These are phyloP conservation scores for Cinnamomum chago DNA, from an alignment of 164 flowering plant species.

Conservation along the genomic window DNA sequence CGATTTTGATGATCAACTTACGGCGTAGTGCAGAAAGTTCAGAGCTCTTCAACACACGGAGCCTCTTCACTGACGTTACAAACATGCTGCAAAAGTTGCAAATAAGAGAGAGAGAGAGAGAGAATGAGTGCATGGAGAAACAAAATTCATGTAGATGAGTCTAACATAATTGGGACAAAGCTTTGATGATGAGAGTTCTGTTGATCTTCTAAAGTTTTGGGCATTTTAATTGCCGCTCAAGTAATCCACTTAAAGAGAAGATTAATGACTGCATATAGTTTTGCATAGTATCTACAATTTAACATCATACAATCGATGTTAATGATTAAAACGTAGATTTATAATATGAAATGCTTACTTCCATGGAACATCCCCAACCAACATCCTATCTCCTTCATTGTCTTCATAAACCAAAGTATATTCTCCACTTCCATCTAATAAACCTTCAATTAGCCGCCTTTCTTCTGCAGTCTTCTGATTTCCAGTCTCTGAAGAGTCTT, in stretches of 20 bases:
- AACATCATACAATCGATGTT: neutral
- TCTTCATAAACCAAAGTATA: slow-evolving; percentile 60
- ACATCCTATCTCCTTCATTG: slow-evolving; percentile 20
- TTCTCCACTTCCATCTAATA: slow-evolving; percentile 88
- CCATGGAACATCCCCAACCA: slow-evolving; percentile 26
- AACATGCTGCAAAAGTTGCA: slow-evolving; percentile 44
- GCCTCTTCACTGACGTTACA: slow-evolving; percentile 49
- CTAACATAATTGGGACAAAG: no score
- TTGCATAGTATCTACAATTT: no score
- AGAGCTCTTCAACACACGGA: slow-evolving; percentile 51
- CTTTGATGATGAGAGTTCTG: neutral
- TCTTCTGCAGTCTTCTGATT: slow-evolving; percentile 44
- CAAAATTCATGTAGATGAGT: no score
- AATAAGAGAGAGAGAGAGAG: neutral
- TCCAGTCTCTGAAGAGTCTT: slow-evolving; percentile 47
- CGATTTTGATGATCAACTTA: slow-evolving; percentile 19
- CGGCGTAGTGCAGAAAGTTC: slow-evolving; percentile 31
- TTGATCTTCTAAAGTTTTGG: neutral
- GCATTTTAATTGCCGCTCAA: neutral
- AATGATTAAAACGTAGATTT: neutral
- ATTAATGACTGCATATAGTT: no score
- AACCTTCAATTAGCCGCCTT: slow-evolving; percentile 51
- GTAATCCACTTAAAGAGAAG: neutral
- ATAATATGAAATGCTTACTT: slow-evolving; percentile 6
- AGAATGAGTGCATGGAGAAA: no score